Conservation (phyloP, 305 asterid genomes). For the Fraxinus velutina region DNA sequence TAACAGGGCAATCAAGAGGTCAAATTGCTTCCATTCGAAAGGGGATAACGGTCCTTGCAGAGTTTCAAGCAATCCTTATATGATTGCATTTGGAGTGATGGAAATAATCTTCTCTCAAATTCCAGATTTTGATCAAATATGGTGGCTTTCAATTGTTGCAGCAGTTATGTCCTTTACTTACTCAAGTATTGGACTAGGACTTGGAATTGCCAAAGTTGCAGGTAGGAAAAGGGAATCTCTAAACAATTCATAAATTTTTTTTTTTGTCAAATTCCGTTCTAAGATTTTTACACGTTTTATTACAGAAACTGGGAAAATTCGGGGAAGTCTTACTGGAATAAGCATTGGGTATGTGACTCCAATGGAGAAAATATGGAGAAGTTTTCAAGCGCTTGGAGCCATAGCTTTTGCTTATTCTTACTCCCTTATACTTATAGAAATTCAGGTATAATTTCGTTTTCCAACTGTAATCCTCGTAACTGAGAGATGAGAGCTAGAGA, state of each 20-base stretch:
- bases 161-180: slow-evolving; percentile 42
- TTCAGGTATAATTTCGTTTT: neutral
- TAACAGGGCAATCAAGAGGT: slow-evolving; percentile 33
- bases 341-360: slow-evolving; percentile 6
- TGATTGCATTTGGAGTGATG: slow-evolving; percentile 34
- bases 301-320: neutral
- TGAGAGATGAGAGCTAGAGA: neutral
- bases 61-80: slow-evolving; percentile 26
- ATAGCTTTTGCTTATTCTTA: slow-evolving; percentile 15
- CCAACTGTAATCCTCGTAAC: neutral
- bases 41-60: slow-evolving; percentile 29
- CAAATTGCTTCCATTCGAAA: slow-evolving; percentile 32
- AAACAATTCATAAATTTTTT: neutral
- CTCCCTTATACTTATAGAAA: slow-evolving; percentile 10
- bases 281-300: neutral
- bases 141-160: slow-evolving; percentile 40
- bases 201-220: slow-evolving; percentile 37
- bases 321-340: slow-evolving; percentile 9
- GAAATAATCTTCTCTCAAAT: slow-evolving; percentile 37
- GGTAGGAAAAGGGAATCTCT: slow-evolving; percentile 18
- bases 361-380: slow-evolving; percentile 6
- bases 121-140: slow-evolving; percentile 39
- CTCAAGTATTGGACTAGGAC: slow-evolving; percentile 34
- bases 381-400: slow-evolving; percentile 13
- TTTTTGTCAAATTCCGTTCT: neutral